Conservation (phyloP, 106 monocot species). For the Acorus calamus region DNA sequence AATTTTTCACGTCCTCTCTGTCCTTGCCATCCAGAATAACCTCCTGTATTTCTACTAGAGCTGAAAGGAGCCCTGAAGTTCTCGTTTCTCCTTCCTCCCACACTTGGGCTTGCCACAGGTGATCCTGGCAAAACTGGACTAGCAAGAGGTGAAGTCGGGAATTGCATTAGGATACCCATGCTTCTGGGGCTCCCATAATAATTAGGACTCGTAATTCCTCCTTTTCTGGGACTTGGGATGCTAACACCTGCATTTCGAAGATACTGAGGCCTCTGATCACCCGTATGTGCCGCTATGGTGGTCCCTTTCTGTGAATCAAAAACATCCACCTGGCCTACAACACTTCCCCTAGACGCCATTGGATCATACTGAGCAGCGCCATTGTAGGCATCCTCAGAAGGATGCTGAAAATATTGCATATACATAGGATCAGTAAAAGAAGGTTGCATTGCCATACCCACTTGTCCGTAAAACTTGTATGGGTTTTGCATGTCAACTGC, state of each 20-base stretch:
- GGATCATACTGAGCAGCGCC: constrained; percentile 41
- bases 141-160: constrained; percentile 39
- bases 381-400: constrained; percentile 36
- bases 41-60: constrained; percentile 24
- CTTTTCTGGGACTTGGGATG: constrained; percentile 17
- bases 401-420: constrained; percentile 57
- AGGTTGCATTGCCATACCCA: constrained; percentile 40
- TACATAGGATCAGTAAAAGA: constrained; percentile 48
- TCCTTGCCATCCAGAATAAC: constrained; percentile 53
- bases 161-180: constrained; percentile 39
- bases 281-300: constrained; percentile 10
- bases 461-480: constrained; percentile 63
- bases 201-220: constrained; percentile 28
- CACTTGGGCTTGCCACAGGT: constrained; percentile 17
- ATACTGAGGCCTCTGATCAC: constrained; percentile 40
- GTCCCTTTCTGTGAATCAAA: constrained; percentile 39
- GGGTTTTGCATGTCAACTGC: constrained; percentile 38
- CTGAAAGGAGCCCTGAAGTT: constrained; percentile 25
- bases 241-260: constrained; percentile 17
- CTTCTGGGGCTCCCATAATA: constrained; percentile 44
- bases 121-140: constrained; percentile 43
- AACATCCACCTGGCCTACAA: constrained; percentile 21
- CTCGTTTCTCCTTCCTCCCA: constrained; percentile 47
- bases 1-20: constrained; percentile 42
- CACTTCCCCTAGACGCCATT: constrained; percentile 21